Conservation (phyloP, 345 rosid genomes). For the Rhizophora mangle region DNA sequence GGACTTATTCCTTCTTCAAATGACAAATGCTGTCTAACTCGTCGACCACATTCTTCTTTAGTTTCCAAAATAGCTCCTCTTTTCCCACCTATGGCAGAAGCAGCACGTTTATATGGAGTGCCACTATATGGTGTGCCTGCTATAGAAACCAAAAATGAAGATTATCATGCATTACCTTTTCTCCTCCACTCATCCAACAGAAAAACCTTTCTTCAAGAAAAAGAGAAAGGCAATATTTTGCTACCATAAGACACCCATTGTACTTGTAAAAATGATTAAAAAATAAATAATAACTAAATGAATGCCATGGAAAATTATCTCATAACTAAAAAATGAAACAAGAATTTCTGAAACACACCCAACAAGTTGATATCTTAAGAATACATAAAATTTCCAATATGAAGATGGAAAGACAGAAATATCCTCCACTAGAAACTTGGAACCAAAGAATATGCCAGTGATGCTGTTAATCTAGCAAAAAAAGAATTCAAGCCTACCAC, state of each 20-base stretch:
- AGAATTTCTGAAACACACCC: no score
- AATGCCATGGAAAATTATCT: no score
- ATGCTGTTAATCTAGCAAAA: no score
- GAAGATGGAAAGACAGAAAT: neutral
- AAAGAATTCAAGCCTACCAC: no score
- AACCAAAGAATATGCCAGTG: no score
- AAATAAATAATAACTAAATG: no score
- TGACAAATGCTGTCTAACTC: constrained; percentile 37
- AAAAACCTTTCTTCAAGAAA: neutral
- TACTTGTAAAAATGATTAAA: no score
- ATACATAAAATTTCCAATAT: no score
- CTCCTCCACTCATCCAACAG: constrained; percentile 6
- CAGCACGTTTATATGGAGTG: constrained; percentile 27
- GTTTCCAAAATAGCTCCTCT: constrained; percentile 7
- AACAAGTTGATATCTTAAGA: no score
- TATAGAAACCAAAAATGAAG: neutral
- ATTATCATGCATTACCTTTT: neutral
- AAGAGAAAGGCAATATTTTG: neutral
- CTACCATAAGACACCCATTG: neutral
- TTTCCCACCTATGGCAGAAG: constrained; percentile 16
- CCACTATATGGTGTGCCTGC: constrained; percentile 9
- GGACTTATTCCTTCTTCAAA: constrained; percentile 42
- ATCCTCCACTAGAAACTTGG: neutral
- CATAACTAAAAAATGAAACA: no score
- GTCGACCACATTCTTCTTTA: constrained; percentile 13